These are phyloP conservation scores for Rhodotorula sp. DNA, from an alignment of 1,284 basidiomycete species.

Conservation along the genomic window DNA sequence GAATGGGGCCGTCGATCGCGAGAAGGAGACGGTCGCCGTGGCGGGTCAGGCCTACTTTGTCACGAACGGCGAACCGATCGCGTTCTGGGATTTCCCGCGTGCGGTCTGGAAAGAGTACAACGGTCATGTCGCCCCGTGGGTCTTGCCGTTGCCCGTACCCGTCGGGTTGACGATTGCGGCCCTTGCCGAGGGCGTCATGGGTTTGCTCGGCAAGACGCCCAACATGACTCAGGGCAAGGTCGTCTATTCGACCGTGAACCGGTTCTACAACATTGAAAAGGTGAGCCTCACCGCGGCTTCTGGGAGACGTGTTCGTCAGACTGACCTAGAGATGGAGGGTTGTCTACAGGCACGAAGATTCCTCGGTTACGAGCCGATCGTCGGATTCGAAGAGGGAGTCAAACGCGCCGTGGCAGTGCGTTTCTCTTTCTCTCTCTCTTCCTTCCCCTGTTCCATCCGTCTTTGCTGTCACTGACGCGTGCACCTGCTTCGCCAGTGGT, in stretches of 20 bases:
- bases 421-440: not conserved
- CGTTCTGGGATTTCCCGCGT: conserved; percentile 94
- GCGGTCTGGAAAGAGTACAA: conserved; percentile 74
- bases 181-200: conserved; percentile 61
- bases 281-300: not conserved
- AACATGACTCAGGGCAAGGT: conserved; percentile 88
- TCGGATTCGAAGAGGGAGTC: conserved; percentile 85
- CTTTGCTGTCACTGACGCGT: not conserved
- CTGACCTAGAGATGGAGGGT: fast-evolving
- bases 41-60: conserved; percentile 96
- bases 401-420: conserved; percentile 60
- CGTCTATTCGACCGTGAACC: conserved; percentile 53
- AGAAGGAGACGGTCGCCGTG: conserved; percentile 27
- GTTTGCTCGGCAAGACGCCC: conserved; percentile 73
- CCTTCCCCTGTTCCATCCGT: not conserved
- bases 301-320: not conserved
- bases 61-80: conserved; percentile 92
- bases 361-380: conserved; percentile 87
- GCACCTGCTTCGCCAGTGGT: conserved; percentile 22
- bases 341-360: conserved; percentile 65
- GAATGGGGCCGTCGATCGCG: conserved; percentile 42
- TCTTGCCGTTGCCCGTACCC: conserved; percentile 60
- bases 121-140: conserved; percentile 56
- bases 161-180: conserved; percentile 66
- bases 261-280: conserved; percentile 96